A percentile compares a stretch with the other conserved stretches of the same genome.
Conservation (phyloP, 176 grass and related monocot genomes). For the Aegilops umbellulata region DNA sequence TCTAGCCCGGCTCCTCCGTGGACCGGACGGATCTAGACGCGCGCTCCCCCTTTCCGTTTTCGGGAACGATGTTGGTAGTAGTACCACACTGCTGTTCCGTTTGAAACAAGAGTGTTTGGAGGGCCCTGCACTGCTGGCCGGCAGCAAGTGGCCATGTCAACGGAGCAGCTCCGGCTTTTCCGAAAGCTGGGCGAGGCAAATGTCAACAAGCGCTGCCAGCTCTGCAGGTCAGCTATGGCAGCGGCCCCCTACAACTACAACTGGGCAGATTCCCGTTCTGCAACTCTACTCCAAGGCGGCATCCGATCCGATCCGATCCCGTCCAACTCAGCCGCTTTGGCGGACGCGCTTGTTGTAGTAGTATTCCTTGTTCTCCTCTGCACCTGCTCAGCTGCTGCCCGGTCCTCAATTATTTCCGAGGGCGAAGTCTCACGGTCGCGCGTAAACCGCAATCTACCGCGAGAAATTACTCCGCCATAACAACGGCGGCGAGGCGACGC, state of each 20-base stretch:
- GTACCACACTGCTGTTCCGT: not conserved
- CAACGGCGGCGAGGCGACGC: not conserved
- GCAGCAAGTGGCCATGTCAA: not conserved
- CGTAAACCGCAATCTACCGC: not conserved
- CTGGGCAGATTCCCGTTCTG: not conserved
- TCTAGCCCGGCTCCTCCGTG: not conserved
- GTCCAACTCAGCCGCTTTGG: conserved; percentile 15
- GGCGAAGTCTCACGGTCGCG: not conserved
- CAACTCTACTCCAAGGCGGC: not conserved
- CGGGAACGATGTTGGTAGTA: no score
- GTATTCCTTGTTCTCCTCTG: not conserved
- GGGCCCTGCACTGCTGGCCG: not conserved
- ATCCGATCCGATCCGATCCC: not conserved
- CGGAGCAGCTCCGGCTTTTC: not conserved
- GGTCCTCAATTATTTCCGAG: not conserved
- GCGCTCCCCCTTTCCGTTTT: not conserved
- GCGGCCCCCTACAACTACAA: not conserved
- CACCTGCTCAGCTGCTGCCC: not conserved
- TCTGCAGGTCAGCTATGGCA: not conserved
- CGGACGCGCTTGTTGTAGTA: not conserved
- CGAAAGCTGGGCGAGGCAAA: not conserved
- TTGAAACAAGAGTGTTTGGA: not conserved
- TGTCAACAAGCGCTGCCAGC: not conserved
- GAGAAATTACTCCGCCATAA: not conserved
- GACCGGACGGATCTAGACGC: not conserved